A percentile compares a stretch with the other conserved stretches of the same genome.
These are phyloP conservation scores for Prunus davidiana DNA, from an alignment of 306 rosid species.

Conservation along the genomic window DNA sequence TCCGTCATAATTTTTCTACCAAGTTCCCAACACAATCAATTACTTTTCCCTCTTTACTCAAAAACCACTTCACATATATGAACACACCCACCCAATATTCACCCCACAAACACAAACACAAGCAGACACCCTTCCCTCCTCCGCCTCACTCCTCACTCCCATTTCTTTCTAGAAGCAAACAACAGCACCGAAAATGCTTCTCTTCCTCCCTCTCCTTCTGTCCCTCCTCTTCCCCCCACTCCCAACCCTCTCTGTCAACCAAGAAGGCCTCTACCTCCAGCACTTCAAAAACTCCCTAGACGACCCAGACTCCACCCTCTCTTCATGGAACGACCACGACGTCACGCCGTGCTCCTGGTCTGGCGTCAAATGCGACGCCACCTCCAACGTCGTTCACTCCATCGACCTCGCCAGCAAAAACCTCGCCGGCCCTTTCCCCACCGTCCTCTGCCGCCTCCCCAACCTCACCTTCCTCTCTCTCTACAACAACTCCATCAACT, in stretches of 20 bases:
- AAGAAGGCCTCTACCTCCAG: constrained; percentile 56
- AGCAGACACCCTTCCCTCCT: not conserved
- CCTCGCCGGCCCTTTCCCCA: constrained; percentile 55
- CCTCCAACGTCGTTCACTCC: constrained; percentile 33
- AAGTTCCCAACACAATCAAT: constrained; percentile 2
- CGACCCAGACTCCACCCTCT: constrained; percentile 48
- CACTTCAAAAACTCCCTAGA: constrained; percentile 48
- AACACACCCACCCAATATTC: not conserved
- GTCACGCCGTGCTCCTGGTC: constrained; percentile 64
- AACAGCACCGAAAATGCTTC: not conserved
- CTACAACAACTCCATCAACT: constrained; percentile 66
- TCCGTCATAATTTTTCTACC: not conserved
- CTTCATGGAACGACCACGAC: constrained; percentile 56
- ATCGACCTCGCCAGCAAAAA: constrained; percentile 58
- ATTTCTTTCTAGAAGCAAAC: constrained; percentile 4
- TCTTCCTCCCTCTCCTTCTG: not conserved
- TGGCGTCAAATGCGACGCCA: constrained; percentile 51
- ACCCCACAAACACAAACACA: not conserved
- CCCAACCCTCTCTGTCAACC: constrained; percentile 36
- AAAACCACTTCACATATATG: not conserved
- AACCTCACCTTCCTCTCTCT: constrained; percentile 50
- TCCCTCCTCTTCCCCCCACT: constrained; percentile 8
- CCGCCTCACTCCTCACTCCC: not conserved
- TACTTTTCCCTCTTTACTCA: not conserved
- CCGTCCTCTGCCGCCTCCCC: constrained; percentile 55